These are phyloP conservation scores for Ophiostoma fasciatum DNA, from an alignment of 2,329 filamentous ascomycete genomes.

Conservation along the genomic window DNA sequence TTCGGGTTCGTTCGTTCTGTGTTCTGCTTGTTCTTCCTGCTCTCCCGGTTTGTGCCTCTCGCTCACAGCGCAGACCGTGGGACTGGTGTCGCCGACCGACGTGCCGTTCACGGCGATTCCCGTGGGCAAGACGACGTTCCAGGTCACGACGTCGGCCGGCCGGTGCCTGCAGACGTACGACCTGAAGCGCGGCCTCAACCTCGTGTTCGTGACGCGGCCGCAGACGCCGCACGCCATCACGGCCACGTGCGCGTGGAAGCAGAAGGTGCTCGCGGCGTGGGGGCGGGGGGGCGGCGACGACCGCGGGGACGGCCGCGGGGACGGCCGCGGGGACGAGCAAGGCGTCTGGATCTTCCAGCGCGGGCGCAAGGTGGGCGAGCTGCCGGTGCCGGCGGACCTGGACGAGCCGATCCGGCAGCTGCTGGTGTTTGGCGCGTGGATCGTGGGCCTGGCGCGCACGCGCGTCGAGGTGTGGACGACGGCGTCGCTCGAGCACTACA, in stretches of 20 bases:
- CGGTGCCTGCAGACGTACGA: conserved; percentile 91
- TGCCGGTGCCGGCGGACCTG: conserved; percentile 51
- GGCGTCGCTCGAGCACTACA: conserved; percentile 73
- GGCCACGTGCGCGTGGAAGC: conserved; percentile 75
- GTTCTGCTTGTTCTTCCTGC: background rate
- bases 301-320: background rate
- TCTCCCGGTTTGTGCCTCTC: background rate
- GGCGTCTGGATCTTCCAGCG: conserved; percentile 88
- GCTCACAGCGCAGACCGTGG: conserved; percentile 53
- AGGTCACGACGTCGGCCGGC: conserved; percentile 91
- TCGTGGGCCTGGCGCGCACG: conserved; percentile 62
- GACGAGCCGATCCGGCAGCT: conserved; percentile 62
- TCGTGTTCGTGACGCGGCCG: conserved; percentile 85
- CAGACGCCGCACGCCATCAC: conserved; percentile 79
- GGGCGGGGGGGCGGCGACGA: conserved; percentile 31
- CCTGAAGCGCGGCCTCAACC: conserved; percentile 71
- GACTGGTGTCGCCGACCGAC: conserved; percentile 76
- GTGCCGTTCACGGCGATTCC: conserved; percentile 85
- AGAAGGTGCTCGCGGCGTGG: conserved; percentile 82
- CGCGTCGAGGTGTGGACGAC: conserved; percentile 85
- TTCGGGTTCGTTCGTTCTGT: conserved; percentile 50
- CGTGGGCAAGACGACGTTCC: conserved; percentile 86
- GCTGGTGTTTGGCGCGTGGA: conserved; percentile 78
- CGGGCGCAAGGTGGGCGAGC: conserved; percentile 66
- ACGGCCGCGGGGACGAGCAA: conserved; percentile 19